Percentiles rank a stretch among this genome's conserved stretches.
Conservation (phyloP, 495 filamentous ascomycete species). For the Xylaria intraflava region DNA sequence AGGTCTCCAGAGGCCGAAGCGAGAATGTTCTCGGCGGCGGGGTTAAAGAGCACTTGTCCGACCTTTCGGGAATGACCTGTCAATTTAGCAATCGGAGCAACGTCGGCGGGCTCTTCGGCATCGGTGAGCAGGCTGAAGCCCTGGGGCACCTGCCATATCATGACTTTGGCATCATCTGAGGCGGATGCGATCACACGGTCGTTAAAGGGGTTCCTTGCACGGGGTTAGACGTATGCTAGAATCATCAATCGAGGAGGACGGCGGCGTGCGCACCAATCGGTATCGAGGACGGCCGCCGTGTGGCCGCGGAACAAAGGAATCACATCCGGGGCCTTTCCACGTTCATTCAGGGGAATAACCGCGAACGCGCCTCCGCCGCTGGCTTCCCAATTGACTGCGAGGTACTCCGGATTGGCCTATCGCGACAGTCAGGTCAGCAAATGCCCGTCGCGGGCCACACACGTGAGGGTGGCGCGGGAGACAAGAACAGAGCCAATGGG, state of each 20-base stretch:
- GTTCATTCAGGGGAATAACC: slow-evolving; percentile 85
- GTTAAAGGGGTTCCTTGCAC: slow-evolving; percentile 82
- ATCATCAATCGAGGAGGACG: slow-evolving; percentile 15
- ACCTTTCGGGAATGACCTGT: slow-evolving; percentile 80
- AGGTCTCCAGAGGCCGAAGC: slow-evolving; percentile 93
- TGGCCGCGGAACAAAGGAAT: slow-evolving; percentile 94
- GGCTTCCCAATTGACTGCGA: slow-evolving; percentile 97
- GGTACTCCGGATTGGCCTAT: slow-evolving; percentile 89
- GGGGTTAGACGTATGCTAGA: slow-evolving; percentile 17
- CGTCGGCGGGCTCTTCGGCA: slow-evolving; percentile 72
- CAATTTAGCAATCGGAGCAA: slow-evolving; percentile 72
- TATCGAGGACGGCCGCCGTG: slow-evolving; percentile 91
- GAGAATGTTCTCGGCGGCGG: slow-evolving; percentile 89
- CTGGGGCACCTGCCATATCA: slow-evolving; percentile 91
- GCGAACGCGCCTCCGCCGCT: slow-evolving; percentile 96
- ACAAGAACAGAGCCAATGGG: not conserved
- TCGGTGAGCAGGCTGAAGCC: slow-evolving; percentile 78
- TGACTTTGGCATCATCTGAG: slow-evolving; percentile 94
- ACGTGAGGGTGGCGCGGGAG: not conserved
- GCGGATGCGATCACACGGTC: slow-evolving; percentile 87
- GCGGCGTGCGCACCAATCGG: slow-evolving; percentile 72
- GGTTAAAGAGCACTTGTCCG: slow-evolving; percentile 96
- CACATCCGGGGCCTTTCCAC: slow-evolving; percentile 81
- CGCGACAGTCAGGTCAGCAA: slow-evolving; percentile 22
- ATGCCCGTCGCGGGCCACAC: slow-evolving; percentile 2